Conservation (phyloP, 2,329 filamentous ascomycete species). For the Neurospora sp. region DNA sequence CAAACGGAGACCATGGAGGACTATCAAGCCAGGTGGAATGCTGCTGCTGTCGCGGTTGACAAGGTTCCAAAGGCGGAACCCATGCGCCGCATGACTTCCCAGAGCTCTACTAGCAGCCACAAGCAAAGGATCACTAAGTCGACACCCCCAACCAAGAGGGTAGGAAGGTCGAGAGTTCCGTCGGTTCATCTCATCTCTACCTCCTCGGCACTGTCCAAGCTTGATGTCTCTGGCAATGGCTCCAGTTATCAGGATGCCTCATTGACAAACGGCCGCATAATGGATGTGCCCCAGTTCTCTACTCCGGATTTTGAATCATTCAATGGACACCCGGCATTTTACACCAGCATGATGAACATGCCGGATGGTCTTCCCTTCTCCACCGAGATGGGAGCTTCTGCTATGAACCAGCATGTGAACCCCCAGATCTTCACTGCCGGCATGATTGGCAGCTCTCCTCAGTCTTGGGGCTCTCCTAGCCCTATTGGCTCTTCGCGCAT, state of each 20-base stretch:
- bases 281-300: conserved; percentile 42
- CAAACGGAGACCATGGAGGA: conserved; percentile 37
- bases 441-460: conserved; percentile 39
- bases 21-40: conserved; percentile 37
- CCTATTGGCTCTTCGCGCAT: conserved; percentile 38
- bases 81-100: conserved; percentile 35
- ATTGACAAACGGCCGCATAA: conserved; percentile 27
- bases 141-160: conserved; percentile 28
- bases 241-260: conserved; percentile 32
- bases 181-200: conserved; percentile 35
- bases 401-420: conserved; percentile 41
- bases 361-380: conserved; percentile 33
- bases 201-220: conserved; percentile 38
- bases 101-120: conserved; percentile 34
- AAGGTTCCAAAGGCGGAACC: conserved; percentile 29
- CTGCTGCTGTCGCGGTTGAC: conserved; percentile 26
- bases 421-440: conserved; percentile 45
- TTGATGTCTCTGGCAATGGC: conserved; percentile 43
- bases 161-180: conserved; percentile 30
- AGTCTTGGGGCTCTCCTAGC: conserved; percentile 43
- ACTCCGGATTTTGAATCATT: conserved; percentile 39
- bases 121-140: conserved; percentile 34
- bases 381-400: conserved; percentile 28
- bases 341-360: conserved; percentile 37
- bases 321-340: conserved; percentile 29